Evolutionary conservation across 176 grass and related monocot species (phyloP), one percentile per base, ranked within the genome.

Genomic region (Carex kokanica): DNA sequence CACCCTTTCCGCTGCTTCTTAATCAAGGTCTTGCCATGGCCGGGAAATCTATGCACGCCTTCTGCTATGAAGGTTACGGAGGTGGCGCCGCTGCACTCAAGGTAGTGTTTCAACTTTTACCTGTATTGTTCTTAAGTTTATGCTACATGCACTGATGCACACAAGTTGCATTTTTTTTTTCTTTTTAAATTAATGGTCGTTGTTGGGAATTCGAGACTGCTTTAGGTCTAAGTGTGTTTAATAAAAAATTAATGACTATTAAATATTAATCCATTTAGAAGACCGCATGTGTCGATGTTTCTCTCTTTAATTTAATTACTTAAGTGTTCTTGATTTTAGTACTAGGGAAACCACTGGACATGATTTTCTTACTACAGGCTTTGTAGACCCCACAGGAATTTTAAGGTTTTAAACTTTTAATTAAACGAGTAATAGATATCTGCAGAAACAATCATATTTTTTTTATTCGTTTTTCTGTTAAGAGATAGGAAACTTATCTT

Each of bases 81-180:
- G 86, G 72, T 24, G 86, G 86, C 6, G 86, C 81, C 21, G 58
- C 81, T 52, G 81, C 72, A 13, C 81, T 88, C 45, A 83, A 84
- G 86, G 86, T 88, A 49, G 10, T 23, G 3, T 81, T 34, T 59
- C 47, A 8, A 60, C 17, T 64, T 38, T 21, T 38, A 25, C 31
- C 12, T 3, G 8, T 16, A 64, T 43, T 54, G 43, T 54, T 24
- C 25, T 21, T 64, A 78, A 17, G 64, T 59, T 12, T 81, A 40
- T 15, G 55, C 40, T 20, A 49, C 38, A 12, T 23, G 17, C 32
- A 34, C 4, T 38, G 36, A 38, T 38, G 36, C 49, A 15, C 16
- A 13, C 58, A 74, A 84, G n/a, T 61, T 58, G 4, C 23, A 70
- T 36, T 13, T 38, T 74, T 15, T 17, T n/a, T 27, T 27, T 27